These are phyloP conservation scores for Mortierella sp. DNA, from an alignment of 371 early-diverging fungal genomes.

Conservation along the genomic window DNA sequence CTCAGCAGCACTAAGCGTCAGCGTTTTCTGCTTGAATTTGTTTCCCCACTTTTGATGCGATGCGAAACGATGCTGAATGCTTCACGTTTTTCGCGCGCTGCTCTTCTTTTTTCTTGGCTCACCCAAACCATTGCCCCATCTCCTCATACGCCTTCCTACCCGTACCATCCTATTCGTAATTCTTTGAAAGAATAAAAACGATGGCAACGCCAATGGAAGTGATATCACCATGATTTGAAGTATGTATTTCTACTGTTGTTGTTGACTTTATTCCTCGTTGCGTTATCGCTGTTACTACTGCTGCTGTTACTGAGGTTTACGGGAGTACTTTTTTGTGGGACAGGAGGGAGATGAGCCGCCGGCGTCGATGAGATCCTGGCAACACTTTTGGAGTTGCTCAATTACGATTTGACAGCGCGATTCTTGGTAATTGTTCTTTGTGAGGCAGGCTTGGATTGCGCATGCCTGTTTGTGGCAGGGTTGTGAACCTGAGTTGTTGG, in stretches of 20 bases:
- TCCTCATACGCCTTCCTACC: neutral
- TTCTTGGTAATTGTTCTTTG: conserved; percentile 78
- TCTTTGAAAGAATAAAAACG: neutral
- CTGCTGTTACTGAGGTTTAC: neutral
- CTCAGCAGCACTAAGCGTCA: conserved; percentile 30
- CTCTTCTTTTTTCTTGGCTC: neutral
- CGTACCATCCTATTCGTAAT: neutral
- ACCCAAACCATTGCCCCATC: neutral
- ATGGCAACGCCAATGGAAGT: neutral
- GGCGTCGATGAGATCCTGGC: conserved; percentile 65
- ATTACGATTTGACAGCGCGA: conserved; percentile 69
- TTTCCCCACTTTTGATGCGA: neutral
- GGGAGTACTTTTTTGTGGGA: conserved; percentile 64
- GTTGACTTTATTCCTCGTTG: neutral
- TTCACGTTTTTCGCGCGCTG: neutral
- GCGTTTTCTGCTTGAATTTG: neutral
- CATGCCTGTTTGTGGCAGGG: conserved; percentile 75
- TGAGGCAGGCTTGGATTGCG: conserved; percentile 78
- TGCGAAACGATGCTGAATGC: neutral
- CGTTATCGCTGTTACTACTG: neutral
- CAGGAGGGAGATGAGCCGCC: conserved; percentile 77
- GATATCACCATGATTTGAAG: neutral
- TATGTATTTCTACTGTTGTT: too few relatives aligned
- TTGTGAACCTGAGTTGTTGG: conserved; percentile 19
- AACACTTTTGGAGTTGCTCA: conserved; percentile 71